Evolutionary conservation across 768 basidiomycete genomes (phyloP).

Genomic region (Psilocybe tampanensis): DNA sequence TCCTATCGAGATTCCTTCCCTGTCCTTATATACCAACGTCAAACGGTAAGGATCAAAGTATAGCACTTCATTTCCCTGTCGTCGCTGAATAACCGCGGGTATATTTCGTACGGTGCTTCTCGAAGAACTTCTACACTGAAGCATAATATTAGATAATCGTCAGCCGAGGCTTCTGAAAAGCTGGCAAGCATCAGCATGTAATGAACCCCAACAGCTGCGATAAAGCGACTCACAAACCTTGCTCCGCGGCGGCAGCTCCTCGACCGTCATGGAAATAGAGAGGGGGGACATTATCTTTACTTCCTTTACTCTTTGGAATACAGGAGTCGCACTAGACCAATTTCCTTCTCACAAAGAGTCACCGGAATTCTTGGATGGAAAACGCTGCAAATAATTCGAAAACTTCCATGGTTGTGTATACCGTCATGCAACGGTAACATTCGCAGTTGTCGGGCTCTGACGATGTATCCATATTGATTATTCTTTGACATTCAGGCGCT

Average conservation of each 20-base stretch:
- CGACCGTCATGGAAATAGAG: neutral
- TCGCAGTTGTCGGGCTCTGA: neutral
- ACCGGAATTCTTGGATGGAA: neutral
- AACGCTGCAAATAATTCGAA: neutral
- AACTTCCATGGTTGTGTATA: neutral
- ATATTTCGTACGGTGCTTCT: slow-evolving; percentile 12
- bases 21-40: slow-evolving; percentile 11
- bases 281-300: neutral
- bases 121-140: slow-evolving; percentile 20
- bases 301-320: neutral
- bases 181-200: slow-evolving; percentile 8
- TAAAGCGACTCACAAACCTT: neutral
- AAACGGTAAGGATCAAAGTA: slow-evolving; percentile 14
- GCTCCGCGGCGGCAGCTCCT: neutral
- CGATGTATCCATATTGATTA: too few relatives aligned
- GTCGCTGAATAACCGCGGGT: slow-evolving; percentile 19
- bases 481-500: too few relatives aligned
- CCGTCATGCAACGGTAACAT: neutral
- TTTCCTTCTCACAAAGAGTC: neutral
- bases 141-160: slow-evolving; percentile 15
- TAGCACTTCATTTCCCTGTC: slow-evolving; percentile 17
- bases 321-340: neutral
- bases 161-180: slow-evolving; percentile 14
- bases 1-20: slow-evolving; percentile 1
- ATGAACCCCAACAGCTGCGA: slow-evolving; percentile 2